These are phyloP conservation scores for Physcomitrellopsis africana DNA, from an alignment of 225 moss, liverwort and hornwort species.

Conservation along the genomic window DNA sequence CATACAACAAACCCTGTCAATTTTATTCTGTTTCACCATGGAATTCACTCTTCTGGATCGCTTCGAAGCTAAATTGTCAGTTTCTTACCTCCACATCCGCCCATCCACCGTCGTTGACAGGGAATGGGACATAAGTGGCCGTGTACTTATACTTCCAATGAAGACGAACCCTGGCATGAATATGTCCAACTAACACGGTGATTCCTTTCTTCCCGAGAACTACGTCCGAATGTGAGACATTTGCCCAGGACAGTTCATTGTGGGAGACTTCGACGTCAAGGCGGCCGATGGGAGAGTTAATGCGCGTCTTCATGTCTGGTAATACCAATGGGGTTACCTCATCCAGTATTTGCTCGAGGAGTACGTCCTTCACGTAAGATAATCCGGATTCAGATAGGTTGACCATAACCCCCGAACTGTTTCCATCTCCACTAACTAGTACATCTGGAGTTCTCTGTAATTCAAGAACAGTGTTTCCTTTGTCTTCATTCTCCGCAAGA, in stretches of 20 bases:
- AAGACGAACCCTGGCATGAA: conserved; percentile 47
- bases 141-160: conserved; percentile 77
- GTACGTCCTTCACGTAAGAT: conserved; percentile 79
- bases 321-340: conserved; percentile 61
- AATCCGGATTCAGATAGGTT: conserved; percentile 77
- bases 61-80: neutral
- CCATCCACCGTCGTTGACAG: conserved; percentile 68
- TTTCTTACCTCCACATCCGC: conserved; percentile 66
- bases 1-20: neutral
- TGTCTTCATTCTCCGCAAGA: conserved; percentile 3
- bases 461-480: neutral
- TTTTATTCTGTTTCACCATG: neutral
- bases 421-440: neutral
- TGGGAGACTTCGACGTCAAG: conserved; percentile 56
- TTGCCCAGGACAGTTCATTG: conserved; percentile 56
- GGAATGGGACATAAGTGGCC: conserved; percentile 66
- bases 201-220: conserved; percentile 62
- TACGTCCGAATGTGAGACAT: conserved; percentile 58
- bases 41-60: neutral
- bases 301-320: conserved; percentile 54
- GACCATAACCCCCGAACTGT: conserved; percentile 70
- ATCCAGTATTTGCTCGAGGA: conserved; percentile 62
- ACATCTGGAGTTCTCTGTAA: too few species aligned
- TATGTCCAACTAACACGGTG: conserved; percentile 61
- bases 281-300: conserved; percentile 65